phyloP scores from a whole-genome alignment of 2,329 filamentous ascomycete species.

The Phyllosticta citribraziliensis region DNA sequence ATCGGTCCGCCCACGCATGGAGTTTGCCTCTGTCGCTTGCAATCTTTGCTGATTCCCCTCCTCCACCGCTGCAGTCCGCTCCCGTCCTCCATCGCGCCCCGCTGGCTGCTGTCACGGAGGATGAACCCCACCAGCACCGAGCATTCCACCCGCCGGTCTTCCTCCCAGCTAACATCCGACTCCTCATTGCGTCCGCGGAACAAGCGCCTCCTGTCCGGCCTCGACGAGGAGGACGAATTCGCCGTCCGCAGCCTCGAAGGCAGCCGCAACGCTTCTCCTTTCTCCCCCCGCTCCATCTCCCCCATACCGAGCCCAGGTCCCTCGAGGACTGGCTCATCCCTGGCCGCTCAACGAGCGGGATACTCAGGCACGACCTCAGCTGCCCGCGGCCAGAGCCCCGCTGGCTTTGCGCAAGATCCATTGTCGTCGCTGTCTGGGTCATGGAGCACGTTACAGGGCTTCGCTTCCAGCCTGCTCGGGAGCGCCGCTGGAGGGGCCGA shows the following conservation, averaged over 20 bases:
- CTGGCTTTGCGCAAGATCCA: conserved; percentile 17
- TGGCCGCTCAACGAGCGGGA: conserved; percentile 5
- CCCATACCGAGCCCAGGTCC: conserved; percentile 32
- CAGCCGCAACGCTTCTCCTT: conserved; percentile 22
- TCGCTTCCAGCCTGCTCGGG: conserved; percentile 40
- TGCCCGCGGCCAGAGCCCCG: conserved; percentile 1
- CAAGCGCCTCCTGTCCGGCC: conserved; percentile 36
- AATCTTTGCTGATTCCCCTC: neutral
- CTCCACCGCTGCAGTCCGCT: neutral
- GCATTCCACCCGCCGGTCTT: conserved; percentile 22
- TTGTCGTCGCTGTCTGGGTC: conserved; percentile 33
- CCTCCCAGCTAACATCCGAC: conserved; percentile 25
- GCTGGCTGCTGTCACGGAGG: conserved; percentile 1
- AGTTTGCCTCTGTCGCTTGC: neutral
- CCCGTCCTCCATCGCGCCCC: neutral
- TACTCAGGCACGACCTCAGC: conserved; percentile 1
- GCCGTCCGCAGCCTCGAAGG: neutral
- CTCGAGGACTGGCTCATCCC: conserved; percentile 21
- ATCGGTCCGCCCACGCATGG: neutral
- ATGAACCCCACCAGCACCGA: conserved; percentile 31
- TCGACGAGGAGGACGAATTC: conserved; percentile 29
- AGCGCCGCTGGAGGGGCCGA: conserved; percentile 14
- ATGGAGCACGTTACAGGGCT: conserved; percentile 39
- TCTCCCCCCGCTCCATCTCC: conserved; percentile 32
- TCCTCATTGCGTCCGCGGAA: conserved; percentile 38